These are phyloP conservation scores for Glycine tomentella DNA, from an alignment of 306 rosid genomes.

Conservation along the genomic window DNA sequence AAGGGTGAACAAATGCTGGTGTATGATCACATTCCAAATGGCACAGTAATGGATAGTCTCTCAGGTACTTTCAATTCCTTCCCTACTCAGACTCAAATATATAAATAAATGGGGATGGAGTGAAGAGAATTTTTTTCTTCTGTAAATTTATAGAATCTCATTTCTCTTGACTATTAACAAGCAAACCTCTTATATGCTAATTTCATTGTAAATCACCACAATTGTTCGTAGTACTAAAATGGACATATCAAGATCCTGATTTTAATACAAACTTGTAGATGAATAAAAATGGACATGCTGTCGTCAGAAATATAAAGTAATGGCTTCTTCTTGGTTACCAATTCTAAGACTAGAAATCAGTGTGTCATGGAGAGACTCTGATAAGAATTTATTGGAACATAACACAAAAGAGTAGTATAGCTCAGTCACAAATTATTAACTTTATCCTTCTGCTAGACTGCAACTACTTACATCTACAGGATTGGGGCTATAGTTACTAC, in stretches of 20 bases:
- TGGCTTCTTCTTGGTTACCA: no score
- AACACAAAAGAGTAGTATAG: no score
- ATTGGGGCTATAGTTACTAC: neutral
- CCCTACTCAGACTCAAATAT: conserved; percentile 13
- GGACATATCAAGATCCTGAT: no score
- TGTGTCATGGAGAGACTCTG: neutral
- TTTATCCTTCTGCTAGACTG: neutral
- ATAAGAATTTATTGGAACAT: neutral
- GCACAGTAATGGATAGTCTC: conserved; percentile 69
- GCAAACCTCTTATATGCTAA: neutral
- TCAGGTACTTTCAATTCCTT: conserved; percentile 63
- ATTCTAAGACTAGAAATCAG: neutral
- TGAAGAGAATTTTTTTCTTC: neutral
- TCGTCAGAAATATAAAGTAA: no score
- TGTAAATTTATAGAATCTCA: neutral
- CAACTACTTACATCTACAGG: neutral
- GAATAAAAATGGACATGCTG: no score
- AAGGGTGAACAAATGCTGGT: conserved; percentile 87
- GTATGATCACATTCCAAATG: conserved; percentile 78
- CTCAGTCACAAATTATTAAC: neutral
- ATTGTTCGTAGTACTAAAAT: neutral
- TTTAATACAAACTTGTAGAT: no score
- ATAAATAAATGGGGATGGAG: neutral
- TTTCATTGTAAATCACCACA: neutral
- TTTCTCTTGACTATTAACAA: neutral